phyloP scores from a whole-genome alignment of 106 monocot genomes.

The Platanthera guangdongensis region DNA sequence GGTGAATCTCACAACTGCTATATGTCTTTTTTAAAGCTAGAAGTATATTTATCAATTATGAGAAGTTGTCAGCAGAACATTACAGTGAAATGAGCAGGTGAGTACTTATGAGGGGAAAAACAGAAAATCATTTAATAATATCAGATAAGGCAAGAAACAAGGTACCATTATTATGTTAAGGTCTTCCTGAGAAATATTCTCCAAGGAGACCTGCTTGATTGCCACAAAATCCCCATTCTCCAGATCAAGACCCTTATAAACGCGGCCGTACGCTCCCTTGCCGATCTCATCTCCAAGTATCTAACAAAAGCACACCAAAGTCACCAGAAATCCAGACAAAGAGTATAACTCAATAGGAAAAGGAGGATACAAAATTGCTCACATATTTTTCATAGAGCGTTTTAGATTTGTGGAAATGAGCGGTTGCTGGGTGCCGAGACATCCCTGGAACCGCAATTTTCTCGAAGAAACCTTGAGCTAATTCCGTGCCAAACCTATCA shows the following conservation, averaged over 20 bases:
- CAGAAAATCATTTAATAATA: not conserved
- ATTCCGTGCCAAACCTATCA: not conserved
- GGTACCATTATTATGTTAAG: slow-evolving; percentile 96
- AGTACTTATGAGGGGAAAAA: not conserved
- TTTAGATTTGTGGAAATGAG: slow-evolving; percentile 78
- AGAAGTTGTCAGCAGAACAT: not conserved
- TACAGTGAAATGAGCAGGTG: not conserved
- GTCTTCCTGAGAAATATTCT: slow-evolving; percentile 96
- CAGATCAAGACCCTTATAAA: slow-evolving; percentile 89
- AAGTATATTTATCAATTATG: not conserved
- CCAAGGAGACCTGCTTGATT: slow-evolving; percentile 97
- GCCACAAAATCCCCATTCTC: slow-evolving; percentile 99
- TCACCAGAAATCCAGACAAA: slow-evolving; percentile 6
- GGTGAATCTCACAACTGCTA: not conserved
- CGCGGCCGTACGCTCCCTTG: slow-evolving; percentile 97
- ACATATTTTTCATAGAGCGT: slow-evolving; percentile 96
- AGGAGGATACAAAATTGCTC: slow-evolving; percentile 15
- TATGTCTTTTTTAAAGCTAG: not conserved
- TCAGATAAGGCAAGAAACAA: not conserved
- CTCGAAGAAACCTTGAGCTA: not conserved
- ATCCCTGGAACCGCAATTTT: slow-evolving; percentile 13
- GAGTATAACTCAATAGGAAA: not conserved
- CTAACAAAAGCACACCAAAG: slow-evolving; percentile 17
- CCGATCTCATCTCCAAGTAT: slow-evolving; percentile 99
- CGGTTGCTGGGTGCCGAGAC: slow-evolving; percentile 57